Evolutionary conservation across 2,329 filamentous ascomycete species (phyloP), one percentile per base, ranked within the genome.

Genomic region (Pseudogymnoascus sp.): DNA sequence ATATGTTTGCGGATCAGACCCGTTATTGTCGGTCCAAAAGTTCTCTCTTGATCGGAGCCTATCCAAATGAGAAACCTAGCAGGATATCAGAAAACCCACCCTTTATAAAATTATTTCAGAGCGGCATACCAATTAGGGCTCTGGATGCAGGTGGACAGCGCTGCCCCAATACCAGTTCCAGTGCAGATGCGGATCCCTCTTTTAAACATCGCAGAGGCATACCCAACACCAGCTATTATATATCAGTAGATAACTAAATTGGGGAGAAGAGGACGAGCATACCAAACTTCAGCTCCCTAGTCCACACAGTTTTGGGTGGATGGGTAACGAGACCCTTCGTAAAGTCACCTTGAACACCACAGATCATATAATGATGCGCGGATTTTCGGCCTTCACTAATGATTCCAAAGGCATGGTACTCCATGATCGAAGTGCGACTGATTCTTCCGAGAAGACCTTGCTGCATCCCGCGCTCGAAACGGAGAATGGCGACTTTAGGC

Each of bases 191-290:
- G 73, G 58, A 77, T 77, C 19, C 75, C 75, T 61, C 75, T 68
- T 66, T 76, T 76, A 66, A 75, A 76, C 75, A 77, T 77, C 61
- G 73, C 73, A 0, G 75, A 77, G 5, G 75, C 75, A 66, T 77
- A 75, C 3, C 75, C 75, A 60, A 76, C 75, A 36, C 75, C 75
- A 60, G 75, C 75, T 76, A 62, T 60, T 14, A n/a, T 38, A 22
- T 62, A 59, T 70, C 61, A 69, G 69, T 41, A 64, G 55, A 39
- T 23, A 12, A 30, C 6, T 19, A 58, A 28, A n/a, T 55, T 9
- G 8, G 35, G 30, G 12, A 41, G 45, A 28, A 25, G 41, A 49
- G 22, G 55, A 12, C 19, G 28, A 64, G 45, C 72, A 59, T 70
- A 76, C 75, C 74, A 62, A 76, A 76, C 66, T 77, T 77, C 38